These are phyloP conservation scores for Zygosaccharomyces bailii DNA, from an alignment of 805 yeast species.

Conservation along the genomic window DNA sequence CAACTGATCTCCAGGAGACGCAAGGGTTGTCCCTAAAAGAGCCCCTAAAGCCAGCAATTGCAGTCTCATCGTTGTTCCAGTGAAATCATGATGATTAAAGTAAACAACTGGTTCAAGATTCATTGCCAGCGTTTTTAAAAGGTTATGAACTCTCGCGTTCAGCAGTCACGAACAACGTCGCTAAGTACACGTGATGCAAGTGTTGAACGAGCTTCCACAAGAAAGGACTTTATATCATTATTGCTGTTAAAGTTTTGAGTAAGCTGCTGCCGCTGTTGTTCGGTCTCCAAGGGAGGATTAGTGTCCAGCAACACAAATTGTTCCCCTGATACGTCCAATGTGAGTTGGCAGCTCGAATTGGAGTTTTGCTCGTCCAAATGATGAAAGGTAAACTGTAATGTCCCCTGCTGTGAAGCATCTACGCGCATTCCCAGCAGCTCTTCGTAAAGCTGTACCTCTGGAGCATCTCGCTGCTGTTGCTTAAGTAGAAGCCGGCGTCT, in stretches of 20 bases:
- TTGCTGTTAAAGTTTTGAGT: constrained; percentile 15
- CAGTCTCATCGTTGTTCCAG: constrained; percentile 5
- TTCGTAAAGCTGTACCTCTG: constrained; percentile 53
- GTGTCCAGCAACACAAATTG: constrained; percentile 39
- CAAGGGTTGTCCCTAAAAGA: constrained; percentile 18
- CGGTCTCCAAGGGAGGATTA: constrained; percentile 38
- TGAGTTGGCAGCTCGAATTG: constrained; percentile 42
- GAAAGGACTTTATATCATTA: constrained; percentile 21
- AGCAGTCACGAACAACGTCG: background rate
- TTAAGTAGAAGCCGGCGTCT: constrained; percentile 37
- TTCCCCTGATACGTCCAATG: constrained; percentile 45
- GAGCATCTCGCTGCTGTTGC: constrained; percentile 48
- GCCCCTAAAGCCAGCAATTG: background rate
- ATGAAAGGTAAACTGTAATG: constrained; percentile 47
- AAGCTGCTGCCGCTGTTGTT: constrained; percentile 15
- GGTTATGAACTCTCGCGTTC: background rate
- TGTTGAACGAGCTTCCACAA: constrained; percentile 19
- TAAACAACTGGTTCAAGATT: background rate
- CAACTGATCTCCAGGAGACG: constrained; percentile 61
- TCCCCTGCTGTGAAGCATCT: constrained; percentile 47
- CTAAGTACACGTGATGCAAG: constrained; percentile 12
- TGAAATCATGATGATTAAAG: background rate
- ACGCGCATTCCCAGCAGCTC: constrained; percentile 52
- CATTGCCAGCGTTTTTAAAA: background rate
- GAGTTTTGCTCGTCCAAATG: constrained; percentile 46